phyloP scores from a whole-genome alignment of 306 rosid genomes.

The Alnus glutinosa region DNA sequence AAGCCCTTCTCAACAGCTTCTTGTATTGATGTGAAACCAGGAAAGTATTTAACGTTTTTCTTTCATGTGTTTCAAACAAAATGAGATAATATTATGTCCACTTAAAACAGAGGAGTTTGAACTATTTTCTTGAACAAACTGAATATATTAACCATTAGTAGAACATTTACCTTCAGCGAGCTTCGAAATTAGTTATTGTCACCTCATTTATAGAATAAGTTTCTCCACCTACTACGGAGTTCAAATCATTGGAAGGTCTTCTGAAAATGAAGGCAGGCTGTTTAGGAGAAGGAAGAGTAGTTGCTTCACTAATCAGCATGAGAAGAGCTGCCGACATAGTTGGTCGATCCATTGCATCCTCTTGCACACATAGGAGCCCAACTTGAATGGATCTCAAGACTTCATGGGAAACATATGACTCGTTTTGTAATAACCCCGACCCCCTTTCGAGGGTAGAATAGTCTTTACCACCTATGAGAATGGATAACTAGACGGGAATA shows the following conservation, averaged over 20 bases:
- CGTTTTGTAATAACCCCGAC: no score
- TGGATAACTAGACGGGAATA: no score
- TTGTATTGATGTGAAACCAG: no score
- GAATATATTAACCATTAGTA: neutral
- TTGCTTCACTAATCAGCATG: neutral
- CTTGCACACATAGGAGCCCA: conserved; percentile 1
- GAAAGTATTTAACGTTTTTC: no score
- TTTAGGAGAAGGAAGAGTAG: neutral
- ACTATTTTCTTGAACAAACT: no score
- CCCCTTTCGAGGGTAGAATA: no score
- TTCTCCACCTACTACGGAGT: neutral
- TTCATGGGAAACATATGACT: neutral
- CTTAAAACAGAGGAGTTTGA: no score
- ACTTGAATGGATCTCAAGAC: neutral
- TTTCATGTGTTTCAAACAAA: no score
- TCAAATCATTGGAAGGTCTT: neutral
- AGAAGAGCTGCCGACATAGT: neutral
- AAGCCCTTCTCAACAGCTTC: no score
- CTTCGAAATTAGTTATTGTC: neutral
- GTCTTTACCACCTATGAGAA: no score
- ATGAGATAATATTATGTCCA: neutral
- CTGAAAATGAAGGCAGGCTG: conserved; percentile 1
- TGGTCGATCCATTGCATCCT: neutral
- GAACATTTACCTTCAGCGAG: neutral
- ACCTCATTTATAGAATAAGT: neutral